Evolutionary conservation across 1,284 basidiomycete genomes (phyloP), one percentile per base, ranked within the genome.

Genomic region (Leccinum cinnamomeum): DNA sequence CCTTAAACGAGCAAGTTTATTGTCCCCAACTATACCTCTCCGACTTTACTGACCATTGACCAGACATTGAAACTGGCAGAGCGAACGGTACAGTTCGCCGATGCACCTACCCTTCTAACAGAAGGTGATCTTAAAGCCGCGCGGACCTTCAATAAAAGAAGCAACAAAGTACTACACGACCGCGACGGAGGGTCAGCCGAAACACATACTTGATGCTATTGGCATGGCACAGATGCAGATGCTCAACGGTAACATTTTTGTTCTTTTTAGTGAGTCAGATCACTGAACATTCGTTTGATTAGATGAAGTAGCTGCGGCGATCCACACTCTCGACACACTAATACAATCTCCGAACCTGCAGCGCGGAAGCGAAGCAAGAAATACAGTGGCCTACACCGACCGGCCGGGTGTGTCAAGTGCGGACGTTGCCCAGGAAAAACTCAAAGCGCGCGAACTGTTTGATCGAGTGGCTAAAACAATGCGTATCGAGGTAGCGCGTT

Each of bases 51-150:
- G 28, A 64, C 28, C 12, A 28, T 30, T 25, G 5, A 10, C 23
- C 58, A 94, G 86, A 92, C 94, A 0, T 77, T 94, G 59, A 98
- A 97, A 79, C 81, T 97, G 16, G 94, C 94, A 4, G 96, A 98
- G 72, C 85, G 94, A 57, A 92, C 94, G 0, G 87, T 98, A 41
- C 35, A 37, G 12, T 37, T 37, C 12, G 37, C 37, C 1, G 37
- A 39, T 16, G 94, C 93, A 0, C 82, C 92, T 58, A 85, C 91
- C 0, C 77, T 90, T 57, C 82, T 91, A 54, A 89, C 84, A n/a
- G 94, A 90, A 72, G 93, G 86, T 28, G 91, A 89, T 76, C 79
- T 94, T 60, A 81, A 91, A 67, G 86, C 88, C 14, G 95, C 28
- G 1, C 84, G 95, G 16, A 87, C 92, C 14, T 84, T 78, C 84